These are phyloP conservation scores for Clarireedia homoeocarpa DNA, from an alignment of 2,329 filamentous ascomycete species.

Conservation along the genomic window DNA sequence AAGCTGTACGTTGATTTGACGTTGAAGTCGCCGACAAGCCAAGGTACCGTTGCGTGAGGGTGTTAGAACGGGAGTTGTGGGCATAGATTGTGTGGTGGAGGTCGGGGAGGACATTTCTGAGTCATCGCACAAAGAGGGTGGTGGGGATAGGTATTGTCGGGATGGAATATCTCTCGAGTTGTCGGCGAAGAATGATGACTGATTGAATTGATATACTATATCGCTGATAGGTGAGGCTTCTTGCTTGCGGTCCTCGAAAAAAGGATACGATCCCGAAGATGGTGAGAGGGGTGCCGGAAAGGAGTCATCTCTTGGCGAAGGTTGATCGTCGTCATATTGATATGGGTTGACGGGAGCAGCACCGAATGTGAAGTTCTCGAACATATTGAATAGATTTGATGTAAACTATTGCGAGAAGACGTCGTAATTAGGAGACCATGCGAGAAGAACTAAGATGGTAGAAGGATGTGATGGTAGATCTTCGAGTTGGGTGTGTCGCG, in stretches of 20 bases:
- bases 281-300: neutral
- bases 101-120: neutral
- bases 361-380: slow-evolving; percentile 8
- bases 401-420: neutral
- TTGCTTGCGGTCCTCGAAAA: neutral
- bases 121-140: slow-evolving; percentile 2
- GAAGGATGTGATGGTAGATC: neutral
- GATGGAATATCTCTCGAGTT: neutral
- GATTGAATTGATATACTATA: neutral
- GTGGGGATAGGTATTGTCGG: slow-evolving; percentile 2
- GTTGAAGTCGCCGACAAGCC: slow-evolving; percentile 12
- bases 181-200: neutral
- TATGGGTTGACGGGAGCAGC: slow-evolving; percentile 1
- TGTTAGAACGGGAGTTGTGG: neutral
- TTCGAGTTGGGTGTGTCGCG: too few relatives aligned
- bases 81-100: slow-evolving; percentile 2
- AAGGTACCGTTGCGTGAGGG: neutral
- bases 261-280: neutral
- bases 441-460: neutral
- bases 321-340: slow-evolving; percentile 6
- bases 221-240: neutral
- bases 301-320: slow-evolving; percentile 5
- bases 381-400: neutral
- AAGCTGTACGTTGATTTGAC: slow-evolving; percentile 14
- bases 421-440: neutral